Evolutionary conservation across 1,284 basidiomycete genomes (phyloP), one percentile per base, ranked within the genome.

Genomic region (Apiotrichum sp.): DNA sequence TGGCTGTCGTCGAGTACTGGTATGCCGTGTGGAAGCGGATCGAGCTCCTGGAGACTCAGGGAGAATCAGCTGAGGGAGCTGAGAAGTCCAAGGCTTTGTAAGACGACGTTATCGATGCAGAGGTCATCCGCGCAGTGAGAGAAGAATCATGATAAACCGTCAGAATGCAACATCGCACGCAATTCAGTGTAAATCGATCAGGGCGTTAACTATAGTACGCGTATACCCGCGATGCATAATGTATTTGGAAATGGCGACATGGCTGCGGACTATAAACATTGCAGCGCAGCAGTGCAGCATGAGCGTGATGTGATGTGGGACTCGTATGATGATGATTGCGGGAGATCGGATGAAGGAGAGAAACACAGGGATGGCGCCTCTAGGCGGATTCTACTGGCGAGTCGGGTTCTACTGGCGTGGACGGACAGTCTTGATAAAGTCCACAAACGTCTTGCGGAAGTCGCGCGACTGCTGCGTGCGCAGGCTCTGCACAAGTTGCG

Each of bases 371-470:
- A 29, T 29, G 29, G 29, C 29, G 29, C 29, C 29, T 29, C 29
- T 29, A 29, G 29, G 29, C 29, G 29, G 34, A 36, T 13, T 4
- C 13, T 10, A 48, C 4, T 7, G 35, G 13, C 2, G n/a, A n/a
- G 14, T 50, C 7, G 8, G 50, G 29, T 6, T 40, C 38, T 29
- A 33, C 6, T 53, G 6, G n/a, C 29, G 22, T 41, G 65, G 59
- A 45, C 64, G 62, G 62, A 70, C 64, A 11, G 67, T 67, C 49
- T 71, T 74, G 65, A 77, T 69, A 55, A 93, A 86, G 63, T 93
- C 91, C 33, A 86, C 82, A 74, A 92, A 91, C 69, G 89, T 93
- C 80, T 88, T 92, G 67, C 88, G 83, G 78, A 97, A 96, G 46
- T 80, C 79, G 74, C 90, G 93, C 55, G 80, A 78, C 67, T 93